These are phyloP conservation scores for Metschnikowia lunata DNA, from an alignment of 805 yeast species.

Conservation along the genomic window DNA sequence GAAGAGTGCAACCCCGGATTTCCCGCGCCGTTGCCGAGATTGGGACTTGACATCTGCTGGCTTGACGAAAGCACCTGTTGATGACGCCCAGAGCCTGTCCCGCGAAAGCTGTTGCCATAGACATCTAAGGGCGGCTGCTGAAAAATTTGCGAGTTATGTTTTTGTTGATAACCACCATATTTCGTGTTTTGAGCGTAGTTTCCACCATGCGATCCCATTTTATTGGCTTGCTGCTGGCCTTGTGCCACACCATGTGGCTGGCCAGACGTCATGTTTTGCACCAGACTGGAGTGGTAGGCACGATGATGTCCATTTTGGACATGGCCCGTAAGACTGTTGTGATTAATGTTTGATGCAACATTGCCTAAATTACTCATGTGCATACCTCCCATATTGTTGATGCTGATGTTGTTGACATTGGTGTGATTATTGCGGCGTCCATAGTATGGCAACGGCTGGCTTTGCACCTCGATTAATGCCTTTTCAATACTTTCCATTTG, in stretches of 20 bases:
- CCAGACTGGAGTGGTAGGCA: not conserved
- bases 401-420: not conserved
- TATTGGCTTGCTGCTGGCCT: not conserved
- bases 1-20: conserved; percentile 3
- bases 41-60: not conserved
- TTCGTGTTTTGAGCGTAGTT: conserved; percentile 6
- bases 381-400: not conserved
- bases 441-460: conserved; percentile 26
- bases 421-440: conserved; percentile 15
- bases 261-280: not conserved
- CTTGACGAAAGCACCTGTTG: not conserved
- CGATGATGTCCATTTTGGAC: too few species aligned
- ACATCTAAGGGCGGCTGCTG: conserved; percentile 3
- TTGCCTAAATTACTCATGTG: not conserved
- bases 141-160: not conserved
- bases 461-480: conserved; percentile 29
- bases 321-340: not conserved
- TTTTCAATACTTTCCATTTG: conserved; percentile 33
- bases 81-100: not conserved
- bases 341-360: not conserved
- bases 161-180: conserved; percentile 6
- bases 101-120: not conserved
- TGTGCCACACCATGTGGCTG: too few species aligned
- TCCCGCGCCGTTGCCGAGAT: not conserved
- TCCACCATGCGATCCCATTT: not conserved